Conservation (phyloP, 2,329 filamentous ascomycete genomes). For the Phaeosphaeriaceae sp. region DNA sequence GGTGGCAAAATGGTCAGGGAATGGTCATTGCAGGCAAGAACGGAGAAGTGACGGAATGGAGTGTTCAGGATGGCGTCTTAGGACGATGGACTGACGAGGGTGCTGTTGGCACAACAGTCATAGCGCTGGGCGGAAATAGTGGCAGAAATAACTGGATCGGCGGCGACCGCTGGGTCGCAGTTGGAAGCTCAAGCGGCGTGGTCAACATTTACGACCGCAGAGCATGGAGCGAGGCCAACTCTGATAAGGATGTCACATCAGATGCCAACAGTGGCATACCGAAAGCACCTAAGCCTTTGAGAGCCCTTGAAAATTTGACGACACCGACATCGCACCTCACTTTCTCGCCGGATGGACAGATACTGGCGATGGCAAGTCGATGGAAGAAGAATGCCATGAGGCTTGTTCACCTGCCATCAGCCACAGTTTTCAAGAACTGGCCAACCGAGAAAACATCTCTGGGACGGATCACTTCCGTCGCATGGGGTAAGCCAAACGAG, state of each 20-base stretch:
- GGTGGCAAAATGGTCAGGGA: conserved; percentile 87
- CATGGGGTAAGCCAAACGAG: conserved; percentile 53
- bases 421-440: conserved; percentile 97
- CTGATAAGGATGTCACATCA: conserved; percentile 14
- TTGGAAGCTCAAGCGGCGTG: conserved; percentile 86
- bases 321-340: conserved; percentile 80
- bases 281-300: conserved; percentile 72
- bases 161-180: conserved; percentile 84
- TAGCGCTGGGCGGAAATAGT: conserved; percentile 76
- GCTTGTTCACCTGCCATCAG: conserved; percentile 87
- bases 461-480: conserved; percentile 73
- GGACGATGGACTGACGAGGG: conserved; percentile 91
- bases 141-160: conserved; percentile 69
- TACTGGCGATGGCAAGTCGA: conserved; percentile 83
- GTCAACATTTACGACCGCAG: conserved; percentile 92
- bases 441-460: conserved; percentile 89
- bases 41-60: conserved; percentile 91
- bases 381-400: conserved; percentile 89
- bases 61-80: conserved; percentile 72
- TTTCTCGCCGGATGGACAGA: conserved; percentile 88
- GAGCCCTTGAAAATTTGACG: conserved; percentile 82
- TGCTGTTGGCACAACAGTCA: conserved; percentile 80
- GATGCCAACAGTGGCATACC: conserved; percentile 60
- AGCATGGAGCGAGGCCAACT: conserved; percentile 59
- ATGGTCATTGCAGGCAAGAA: conserved; percentile 84